Base-by-base conservation (phyloP, 495 filamentous ascomycete genomes). In the Amniculicola lignicola region DNA sequence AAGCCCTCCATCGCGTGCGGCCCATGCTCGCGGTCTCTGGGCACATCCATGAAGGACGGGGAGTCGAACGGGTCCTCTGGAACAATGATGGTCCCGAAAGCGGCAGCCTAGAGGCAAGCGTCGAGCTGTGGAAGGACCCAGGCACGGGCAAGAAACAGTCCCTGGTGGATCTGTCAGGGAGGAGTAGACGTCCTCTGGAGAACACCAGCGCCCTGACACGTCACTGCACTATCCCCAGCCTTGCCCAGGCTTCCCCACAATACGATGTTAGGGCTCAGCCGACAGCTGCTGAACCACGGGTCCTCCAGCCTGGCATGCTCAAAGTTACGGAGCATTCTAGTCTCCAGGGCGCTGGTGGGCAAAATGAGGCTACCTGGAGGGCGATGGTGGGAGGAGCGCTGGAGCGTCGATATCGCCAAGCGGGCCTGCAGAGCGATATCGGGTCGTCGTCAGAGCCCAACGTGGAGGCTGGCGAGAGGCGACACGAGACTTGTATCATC, bases 401-500 rank as follows among this genome's bases (percentile, higher is more conserved):
- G 22, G 51, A 51, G 18, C n/a, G n/a, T n/a, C n/a, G n/a, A n/a
- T 24, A 27, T 51, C 31, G 37, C 29, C 53, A 35, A 37, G 55
- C 1, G 35, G 3, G 5, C 41, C 14, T 25, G 15, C 33, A 4
- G 16, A 60, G 51, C 61, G 57, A 60, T 42, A 42, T 57, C 43
- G 54, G 49, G 21, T 37, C 40, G 16, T 2, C 25, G 41, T 22
- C 21, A 22, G 33, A 3, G 44, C 49, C 33, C 35, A 70, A 79
- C 63, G 51, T 70, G 36, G 67, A 65, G 52, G 72, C 72, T 45
- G 65, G 77, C 39, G 44, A 54, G 38, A 40, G 48, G 35, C 46
- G 84, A 61, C 76, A 69, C 51, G 89, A 91, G 71, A 90, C 86
- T 7, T 89, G 83, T 64, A 71, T 93, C 45, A 77, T 90, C 61